Evolutionary conservation across 129 eudicot genomes (phyloP), one percentile per base, ranked within the genome.

Genomic region (Flaveria brownii): DNA sequence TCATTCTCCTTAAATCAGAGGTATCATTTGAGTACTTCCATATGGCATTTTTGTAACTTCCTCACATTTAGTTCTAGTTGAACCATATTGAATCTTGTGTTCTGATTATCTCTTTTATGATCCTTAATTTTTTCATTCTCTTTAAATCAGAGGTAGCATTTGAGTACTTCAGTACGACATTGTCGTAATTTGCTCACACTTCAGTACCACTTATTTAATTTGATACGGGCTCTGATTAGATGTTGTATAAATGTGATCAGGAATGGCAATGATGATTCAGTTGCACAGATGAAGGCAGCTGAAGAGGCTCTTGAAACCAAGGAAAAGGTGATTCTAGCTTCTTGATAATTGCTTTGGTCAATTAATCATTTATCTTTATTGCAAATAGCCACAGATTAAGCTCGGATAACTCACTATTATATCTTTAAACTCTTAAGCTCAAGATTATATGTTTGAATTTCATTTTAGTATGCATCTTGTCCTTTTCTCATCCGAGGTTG

Each of bases 271-370:
- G 84, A 80, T 86, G 99, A 91, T 78, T 78, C 99, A 73, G 68
- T 95, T 51, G 92, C 91, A 74, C 89, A 52, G 71, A 95, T 91
- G 99, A 88, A 81, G 81, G 97, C 96, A 56, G 86, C 93, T 70
- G 96, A 84, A 74, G 94, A 89, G 75, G 89, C 89, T 7, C 85
- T 91, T 84, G 90, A 85, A 85, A 81, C 88, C 41, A 95, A 95
- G 83, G 89, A 89, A 43, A 90, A 90, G 91, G 96, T 90, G 63
- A 18, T 9, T 15, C 42, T 51, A 39, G 50, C 16, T 41, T 54
- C 67, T 5, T 57, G 41, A 70, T 61, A 70, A 49, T 45, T 65
- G 46, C 26, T 72, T 55, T 63, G 12, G 57, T 62, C 28, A 56
- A 41, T 80, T 41, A 10, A 41, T 51, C 10, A 14, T 16, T 20